phyloP scores from a whole-genome alignment of 306 rosid genomes.

The Vicia villosa region DNA sequence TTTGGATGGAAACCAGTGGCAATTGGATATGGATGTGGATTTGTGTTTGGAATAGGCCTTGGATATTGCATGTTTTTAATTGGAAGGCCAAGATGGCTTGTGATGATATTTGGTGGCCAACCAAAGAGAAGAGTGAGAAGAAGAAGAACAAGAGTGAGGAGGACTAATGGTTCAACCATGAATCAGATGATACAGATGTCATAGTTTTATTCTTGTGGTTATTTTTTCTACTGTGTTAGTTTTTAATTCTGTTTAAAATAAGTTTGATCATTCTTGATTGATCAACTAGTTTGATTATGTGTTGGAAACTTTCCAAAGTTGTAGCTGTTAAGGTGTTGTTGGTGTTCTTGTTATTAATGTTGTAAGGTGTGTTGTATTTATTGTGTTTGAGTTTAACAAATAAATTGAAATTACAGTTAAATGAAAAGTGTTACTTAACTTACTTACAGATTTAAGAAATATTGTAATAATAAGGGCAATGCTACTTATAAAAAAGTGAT shows the following conservation, averaged over 20 bases:
- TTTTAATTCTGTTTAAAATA: not conserved
- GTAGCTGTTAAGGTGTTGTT: too few relatives aligned
- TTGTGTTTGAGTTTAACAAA: too few relatives aligned
- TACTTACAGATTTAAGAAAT: too few relatives aligned
- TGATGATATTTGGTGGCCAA: not conserved
- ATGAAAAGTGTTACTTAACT: too few relatives aligned
- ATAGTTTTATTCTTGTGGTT: not conserved
- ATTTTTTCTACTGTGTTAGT: not conserved
- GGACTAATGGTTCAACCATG: not conserved
- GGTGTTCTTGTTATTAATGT: too few relatives aligned
- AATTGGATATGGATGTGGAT: constrained; percentile 47
- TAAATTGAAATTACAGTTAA: too few relatives aligned
- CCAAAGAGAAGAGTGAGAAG: not conserved
- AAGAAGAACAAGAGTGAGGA: not conserved
- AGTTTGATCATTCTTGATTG: not conserved
- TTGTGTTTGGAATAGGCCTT: constrained; percentile 29
- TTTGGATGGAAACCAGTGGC: constrained; percentile 44
- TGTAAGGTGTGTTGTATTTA: too few relatives aligned
- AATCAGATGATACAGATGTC: constrained; percentile 1
- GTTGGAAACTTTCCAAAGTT: too few relatives aligned
- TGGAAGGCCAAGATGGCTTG: constrained; percentile 23
- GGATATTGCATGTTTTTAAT: constrained; percentile 29
- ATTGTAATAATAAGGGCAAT: too few relatives aligned
- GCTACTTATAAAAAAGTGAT: too few relatives aligned
- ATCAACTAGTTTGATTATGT: too few relatives aligned